Evolutionary conservation across 176 grass and related monocot species (phyloP).

Genomic region (Urochloa ruziziensis): DNA sequence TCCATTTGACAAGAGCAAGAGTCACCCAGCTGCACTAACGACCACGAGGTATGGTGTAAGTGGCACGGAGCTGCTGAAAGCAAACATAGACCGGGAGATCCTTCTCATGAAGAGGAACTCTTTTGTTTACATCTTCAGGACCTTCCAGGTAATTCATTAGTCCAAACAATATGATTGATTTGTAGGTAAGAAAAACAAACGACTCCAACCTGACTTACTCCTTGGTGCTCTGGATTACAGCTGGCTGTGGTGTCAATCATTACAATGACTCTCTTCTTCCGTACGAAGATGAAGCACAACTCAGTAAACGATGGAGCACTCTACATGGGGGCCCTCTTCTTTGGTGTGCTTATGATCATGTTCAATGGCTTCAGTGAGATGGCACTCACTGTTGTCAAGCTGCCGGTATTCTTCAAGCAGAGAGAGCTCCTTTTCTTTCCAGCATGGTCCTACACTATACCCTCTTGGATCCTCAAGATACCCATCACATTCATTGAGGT

Average conservation of each 20-base stretch:
- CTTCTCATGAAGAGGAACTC: no score
- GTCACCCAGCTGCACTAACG: no score
- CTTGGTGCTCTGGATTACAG: conserved; percentile 29
- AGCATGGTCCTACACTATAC: conserved; percentile 58
- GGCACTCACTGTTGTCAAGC: conserved; percentile 39
- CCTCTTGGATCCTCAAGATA: conserved; percentile 52
- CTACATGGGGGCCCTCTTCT: conserved; percentile 57
- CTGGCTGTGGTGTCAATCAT: conserved; percentile 35
- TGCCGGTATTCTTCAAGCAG: conserved; percentile 75
- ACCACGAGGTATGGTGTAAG: no score
- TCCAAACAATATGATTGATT: no score
- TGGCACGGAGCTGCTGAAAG: no score
- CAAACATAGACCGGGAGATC: no score
- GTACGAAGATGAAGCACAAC: conserved; percentile 48
- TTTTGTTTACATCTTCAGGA: no score
- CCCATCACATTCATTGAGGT: conserved; percentile 56
- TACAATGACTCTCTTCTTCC: conserved; percentile 58
- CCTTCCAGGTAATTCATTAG: no score
- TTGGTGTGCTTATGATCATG: conserved; percentile 43
- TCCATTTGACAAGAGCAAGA: no score
- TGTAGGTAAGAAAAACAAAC: not conserved
- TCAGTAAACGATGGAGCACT: conserved; percentile 25
- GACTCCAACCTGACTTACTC: not conserved
- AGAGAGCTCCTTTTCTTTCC: conserved; percentile 63
- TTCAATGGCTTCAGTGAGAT: conserved; percentile 51